A percentile compares a stretch with the other conserved stretches of the same genome.
Evolutionary conservation across 1,139 yeast genomes (phyloP).

Genomic region (Candida sojae): DNA sequence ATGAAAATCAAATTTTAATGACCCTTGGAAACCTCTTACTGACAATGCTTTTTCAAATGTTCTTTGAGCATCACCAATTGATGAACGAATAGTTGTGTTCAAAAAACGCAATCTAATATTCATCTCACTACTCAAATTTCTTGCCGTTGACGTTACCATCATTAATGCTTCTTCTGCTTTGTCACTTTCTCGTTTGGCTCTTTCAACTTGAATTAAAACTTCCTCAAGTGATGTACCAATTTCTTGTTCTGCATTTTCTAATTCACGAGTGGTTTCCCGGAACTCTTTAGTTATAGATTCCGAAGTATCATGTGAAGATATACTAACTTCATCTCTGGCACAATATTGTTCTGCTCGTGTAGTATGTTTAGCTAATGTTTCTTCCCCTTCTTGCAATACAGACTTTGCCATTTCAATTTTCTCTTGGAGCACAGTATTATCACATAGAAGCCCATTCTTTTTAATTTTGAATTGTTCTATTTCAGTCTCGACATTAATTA

Average conservation of each 20-base stretch:
- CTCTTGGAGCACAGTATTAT: conserved; percentile 9
- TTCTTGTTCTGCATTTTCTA: conserved; percentile 37
- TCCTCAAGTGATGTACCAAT: conserved; percentile 40
- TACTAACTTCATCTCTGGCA: conserved; percentile 27
- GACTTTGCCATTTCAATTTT: conserved; percentile 14
- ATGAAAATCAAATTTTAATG: conserved; percentile 60
- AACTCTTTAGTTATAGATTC: conserved; percentile 40
- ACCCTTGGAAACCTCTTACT: conserved; percentile 76
- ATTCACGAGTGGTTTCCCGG: conserved; percentile 30
- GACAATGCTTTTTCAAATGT: conserved; percentile 61
- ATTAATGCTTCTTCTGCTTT: conserved; percentile 26
- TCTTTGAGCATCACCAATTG: conserved; percentile 34
- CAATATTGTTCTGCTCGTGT: conserved; percentile 36
- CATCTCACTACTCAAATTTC: conserved; percentile 34
- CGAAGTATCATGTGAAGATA: conserved; percentile 34
- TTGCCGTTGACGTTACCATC: conserved; percentile 25
- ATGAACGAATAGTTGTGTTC: conserved; percentile 41
- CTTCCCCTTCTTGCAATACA: conserved; percentile 19
- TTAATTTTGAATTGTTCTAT: conserved; percentile 10
- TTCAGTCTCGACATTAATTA: conserved; percentile 16
- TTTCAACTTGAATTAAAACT: conserved; percentile 33
- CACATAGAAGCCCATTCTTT: conserved; percentile 16
- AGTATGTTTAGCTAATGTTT: conserved; percentile 21
- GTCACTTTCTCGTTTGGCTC: conserved; percentile 27
- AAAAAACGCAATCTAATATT: conserved; percentile 52